These are phyloP conservation scores for Coniochaeta sp. DNA, from an alignment of 2,329 filamentous ascomycete species.

Conservation along the genomic window DNA sequence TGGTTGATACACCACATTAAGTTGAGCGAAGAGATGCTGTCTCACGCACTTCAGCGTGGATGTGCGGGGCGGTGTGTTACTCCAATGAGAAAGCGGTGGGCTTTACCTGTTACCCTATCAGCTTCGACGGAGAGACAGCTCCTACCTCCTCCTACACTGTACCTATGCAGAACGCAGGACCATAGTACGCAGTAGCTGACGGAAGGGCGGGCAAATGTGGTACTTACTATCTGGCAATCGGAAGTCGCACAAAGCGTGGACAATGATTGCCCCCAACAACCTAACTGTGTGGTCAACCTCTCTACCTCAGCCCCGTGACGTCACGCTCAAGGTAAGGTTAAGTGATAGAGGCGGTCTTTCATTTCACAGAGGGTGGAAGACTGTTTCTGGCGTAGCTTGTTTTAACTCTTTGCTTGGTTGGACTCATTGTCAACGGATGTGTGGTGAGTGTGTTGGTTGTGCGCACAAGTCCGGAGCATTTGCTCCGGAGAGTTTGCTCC, in stretches of 20 bases:
- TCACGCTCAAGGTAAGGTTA: not conserved
- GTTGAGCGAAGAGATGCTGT: not conserved
- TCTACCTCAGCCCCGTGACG: not conserved
- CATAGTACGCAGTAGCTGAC: too few species aligned
- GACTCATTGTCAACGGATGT: not conserved
- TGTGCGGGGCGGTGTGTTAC: not conserved
- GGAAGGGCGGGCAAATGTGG: too few species aligned
- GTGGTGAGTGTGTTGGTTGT: not conserved
- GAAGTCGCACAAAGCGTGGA: not conserved
- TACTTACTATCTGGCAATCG: too few species aligned
- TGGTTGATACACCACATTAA: not conserved
- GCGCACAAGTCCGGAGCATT: not conserved
- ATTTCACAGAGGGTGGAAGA: not conserved
- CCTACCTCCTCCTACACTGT: too few species aligned
- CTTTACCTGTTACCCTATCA: too few species aligned
- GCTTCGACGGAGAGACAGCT: too few species aligned
- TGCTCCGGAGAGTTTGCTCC: not conserved
- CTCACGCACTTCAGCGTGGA: not conserved
- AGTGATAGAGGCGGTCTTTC: not conserved
- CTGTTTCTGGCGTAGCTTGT: not conserved
- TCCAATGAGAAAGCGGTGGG: too few species aligned
- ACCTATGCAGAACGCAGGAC: too few species aligned
- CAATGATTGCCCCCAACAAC: too few species aligned
- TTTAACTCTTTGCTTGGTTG: not conserved
- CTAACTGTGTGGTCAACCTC: too few species aligned